A percentile compares a stretch with the other conserved stretches of the same genome.
phyloP scores from a whole-genome alignment of 805 yeast species.

The Kodamaea hsintzibuensis region DNA sequence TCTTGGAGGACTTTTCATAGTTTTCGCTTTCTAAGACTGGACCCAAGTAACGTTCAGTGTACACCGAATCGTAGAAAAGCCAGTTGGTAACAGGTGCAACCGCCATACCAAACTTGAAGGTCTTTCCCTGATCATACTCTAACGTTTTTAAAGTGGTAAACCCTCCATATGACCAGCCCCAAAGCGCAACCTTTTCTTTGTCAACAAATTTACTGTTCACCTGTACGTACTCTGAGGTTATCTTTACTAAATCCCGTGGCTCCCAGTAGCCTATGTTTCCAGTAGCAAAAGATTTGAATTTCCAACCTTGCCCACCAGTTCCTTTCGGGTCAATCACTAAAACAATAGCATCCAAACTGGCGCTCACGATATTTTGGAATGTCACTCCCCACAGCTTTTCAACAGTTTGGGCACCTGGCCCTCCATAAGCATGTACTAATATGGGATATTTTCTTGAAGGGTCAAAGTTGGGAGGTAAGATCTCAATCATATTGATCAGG shows the following conservation, averaged over 20 bases:
- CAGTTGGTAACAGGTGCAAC: slow-evolving; percentile 98
- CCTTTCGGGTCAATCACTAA: slow-evolving; percentile 79
- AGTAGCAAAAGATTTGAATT: slow-evolving; percentile 55
- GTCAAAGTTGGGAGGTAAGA: slow-evolving; percentile 59
- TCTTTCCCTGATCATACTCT: slow-evolving; percentile 73
- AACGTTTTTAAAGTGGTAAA: slow-evolving; percentile 86
- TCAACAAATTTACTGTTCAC: slow-evolving; percentile 51
- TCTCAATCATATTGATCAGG: slow-evolving; percentile 55
- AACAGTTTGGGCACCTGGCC: slow-evolving; percentile 73
- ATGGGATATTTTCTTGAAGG: slow-evolving; percentile 54
- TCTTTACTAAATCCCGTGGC: slow-evolving; percentile 62
- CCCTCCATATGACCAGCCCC: slow-evolving; percentile 99
- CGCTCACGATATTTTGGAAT: slow-evolving; percentile 60
- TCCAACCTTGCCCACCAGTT: slow-evolving; percentile 80
- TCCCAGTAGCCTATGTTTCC: slow-evolving; percentile 72
- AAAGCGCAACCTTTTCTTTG: slow-evolving; percentile 68
- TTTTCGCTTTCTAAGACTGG: slow-evolving; percentile 62
- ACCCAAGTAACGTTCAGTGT: slow-evolving; percentile 94
- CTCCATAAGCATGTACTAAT: slow-evolving; percentile 72
- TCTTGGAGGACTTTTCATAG: slow-evolving; percentile 53
- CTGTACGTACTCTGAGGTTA: slow-evolving; percentile 51
- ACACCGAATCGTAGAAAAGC: slow-evolving; percentile 87
- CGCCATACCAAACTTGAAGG: slow-evolving; percentile 86
- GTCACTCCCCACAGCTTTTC: slow-evolving; percentile 48
- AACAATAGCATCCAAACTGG: slow-evolving; percentile 60